Evolutionary conservation across 164 flowering plant genomes (phyloP).

Genomic region (Umbilicus rupestris): DNA sequence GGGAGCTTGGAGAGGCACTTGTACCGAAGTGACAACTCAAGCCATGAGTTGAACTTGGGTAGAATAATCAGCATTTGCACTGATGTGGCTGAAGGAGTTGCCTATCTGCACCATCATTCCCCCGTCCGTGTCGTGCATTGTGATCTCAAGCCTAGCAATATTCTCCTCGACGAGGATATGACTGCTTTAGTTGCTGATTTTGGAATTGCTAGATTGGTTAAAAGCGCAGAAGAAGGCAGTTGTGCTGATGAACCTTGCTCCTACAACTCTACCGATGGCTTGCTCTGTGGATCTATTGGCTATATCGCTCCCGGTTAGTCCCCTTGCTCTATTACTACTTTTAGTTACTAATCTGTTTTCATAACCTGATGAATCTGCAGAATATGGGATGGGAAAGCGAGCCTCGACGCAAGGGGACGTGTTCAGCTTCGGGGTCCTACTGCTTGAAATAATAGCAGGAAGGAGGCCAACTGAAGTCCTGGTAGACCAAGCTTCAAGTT

Average conservation of each 20-base stretch:
- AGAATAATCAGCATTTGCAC: constrained; percentile 65
- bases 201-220: constrained; percentile 64
- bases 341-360: background rate
- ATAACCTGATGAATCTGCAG: constrained; percentile 23
- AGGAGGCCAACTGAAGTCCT: constrained; percentile 67
- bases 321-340: too few relatives aligned
- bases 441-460: constrained; percentile 62
- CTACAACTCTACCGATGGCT: constrained; percentile 52
- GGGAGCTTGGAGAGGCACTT: constrained; percentile 81
- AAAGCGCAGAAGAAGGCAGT: constrained; percentile 21
- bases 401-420: constrained; percentile 86
- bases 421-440: constrained; percentile 73
- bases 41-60: constrained; percentile 32
- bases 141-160: constrained; percentile 56
- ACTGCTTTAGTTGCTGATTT: constrained; percentile 47
- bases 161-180: constrained; percentile 48
- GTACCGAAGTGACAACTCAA: constrained; percentile 31
- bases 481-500: constrained; percentile 46
- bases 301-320: constrained; percentile 85
- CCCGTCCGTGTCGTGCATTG: constrained; percentile 44
- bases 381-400: constrained; percentile 69
- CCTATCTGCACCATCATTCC: constrained; percentile 50
- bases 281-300: constrained; percentile 81
- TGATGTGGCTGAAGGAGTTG: constrained; percentile 49
- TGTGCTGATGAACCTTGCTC: constrained; percentile 29